Evolutionary conservation across 2,329 filamentous ascomycete species (phyloP).

Genomic region (Saccharata proteae): DNA sequence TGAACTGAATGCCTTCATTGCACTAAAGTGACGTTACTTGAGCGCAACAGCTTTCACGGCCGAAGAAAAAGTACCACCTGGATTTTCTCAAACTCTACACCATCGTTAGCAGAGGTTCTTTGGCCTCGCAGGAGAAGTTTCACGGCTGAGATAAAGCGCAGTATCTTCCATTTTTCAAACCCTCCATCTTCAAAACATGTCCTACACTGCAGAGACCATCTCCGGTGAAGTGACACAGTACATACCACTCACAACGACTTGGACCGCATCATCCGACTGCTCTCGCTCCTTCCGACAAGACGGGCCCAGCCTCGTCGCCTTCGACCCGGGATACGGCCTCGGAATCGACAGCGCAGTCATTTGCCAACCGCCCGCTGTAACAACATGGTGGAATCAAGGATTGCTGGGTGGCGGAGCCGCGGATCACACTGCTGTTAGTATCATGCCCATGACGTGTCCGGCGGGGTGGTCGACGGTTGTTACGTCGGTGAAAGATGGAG

Average conservation of each 20-base stretch:
- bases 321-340: conserved; percentile 8
- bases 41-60: too few species aligned
- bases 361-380: conserved; percentile 8
- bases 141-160: not conserved
- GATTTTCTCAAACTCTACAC: too few species aligned
- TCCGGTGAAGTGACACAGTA: conserved; percentile 7
- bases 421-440: conserved; percentile 7
- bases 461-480: conserved; percentile 8
- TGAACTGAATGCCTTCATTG: too few species aligned
- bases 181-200: not conserved
- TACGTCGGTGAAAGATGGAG: conserved; percentile 4
- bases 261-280: conserved; percentile 5
- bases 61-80: too few species aligned
- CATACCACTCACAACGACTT: conserved; percentile 6
- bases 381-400: conserved; percentile 9
- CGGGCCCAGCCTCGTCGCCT: conserved; percentile 9
- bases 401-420: conserved; percentile 5
- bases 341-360: conserved; percentile 8
- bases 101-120: too few species aligned
- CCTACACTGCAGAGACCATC: conserved; percentile 6
- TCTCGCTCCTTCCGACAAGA: conserved; percentile 6
- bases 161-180: not conserved
- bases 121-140: not conserved
- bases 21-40: too few species aligned
- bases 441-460: conserved; percentile 7